Percentiles rank a stretch among this genome's conserved stretches.
These are phyloP conservation scores for Skeletonema tropicum DNA, from an alignment of 108 stramenopile species.

Conservation along the genomic window DNA sequence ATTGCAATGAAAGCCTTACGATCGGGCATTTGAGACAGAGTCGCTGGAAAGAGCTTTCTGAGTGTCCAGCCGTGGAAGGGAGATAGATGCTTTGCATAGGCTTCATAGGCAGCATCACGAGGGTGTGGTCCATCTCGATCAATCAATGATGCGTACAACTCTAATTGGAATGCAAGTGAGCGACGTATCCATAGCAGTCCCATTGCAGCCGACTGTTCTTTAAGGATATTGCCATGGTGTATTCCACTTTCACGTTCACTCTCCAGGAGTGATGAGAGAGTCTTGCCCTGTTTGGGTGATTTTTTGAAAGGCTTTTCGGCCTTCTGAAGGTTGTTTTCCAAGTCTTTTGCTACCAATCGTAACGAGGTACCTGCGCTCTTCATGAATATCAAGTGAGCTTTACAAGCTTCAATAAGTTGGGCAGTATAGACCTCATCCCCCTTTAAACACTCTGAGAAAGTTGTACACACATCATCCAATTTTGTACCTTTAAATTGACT, in stretches of 20 bases:
- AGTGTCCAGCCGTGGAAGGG: slow-evolving; percentile 58
- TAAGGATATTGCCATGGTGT: slow-evolving; percentile 45
- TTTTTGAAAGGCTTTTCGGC: slow-evolving; percentile 45
- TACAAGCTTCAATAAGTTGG: slow-evolving; percentile 54
- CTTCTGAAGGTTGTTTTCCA: slow-evolving; percentile 57
- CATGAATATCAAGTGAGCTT: slow-evolving; percentile 43
- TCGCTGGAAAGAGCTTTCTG: slow-evolving; percentile 48
- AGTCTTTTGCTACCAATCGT: slow-evolving; percentile 54
- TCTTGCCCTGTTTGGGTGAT: slow-evolving; percentile 36
- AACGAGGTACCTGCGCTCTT: slow-evolving; percentile 43
- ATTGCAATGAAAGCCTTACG: slow-evolving; percentile 44
- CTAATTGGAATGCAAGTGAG: slow-evolving; percentile 54
- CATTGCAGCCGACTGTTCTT: slow-evolving; percentile 63
- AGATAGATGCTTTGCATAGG: slow-evolving; percentile 40
- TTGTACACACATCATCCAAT: slow-evolving; percentile 39
- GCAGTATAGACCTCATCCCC: slow-evolving; percentile 49
- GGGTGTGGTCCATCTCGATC: slow-evolving; percentile 11
- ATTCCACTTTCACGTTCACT: slow-evolving; percentile 41
- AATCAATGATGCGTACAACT: slow-evolving; percentile 49
- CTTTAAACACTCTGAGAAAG: slow-evolving; percentile 24
- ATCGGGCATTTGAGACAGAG: slow-evolving; percentile 44
- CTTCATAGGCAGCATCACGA: slow-evolving; percentile 40
- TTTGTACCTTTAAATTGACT: slow-evolving; percentile 17
- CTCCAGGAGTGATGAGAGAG: slow-evolving; percentile 41
- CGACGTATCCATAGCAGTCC: slow-evolving; percentile 70